Evolutionary conservation across 129 eudicot species (phyloP).

Genomic region (Helianthus tuberosus): DNA sequence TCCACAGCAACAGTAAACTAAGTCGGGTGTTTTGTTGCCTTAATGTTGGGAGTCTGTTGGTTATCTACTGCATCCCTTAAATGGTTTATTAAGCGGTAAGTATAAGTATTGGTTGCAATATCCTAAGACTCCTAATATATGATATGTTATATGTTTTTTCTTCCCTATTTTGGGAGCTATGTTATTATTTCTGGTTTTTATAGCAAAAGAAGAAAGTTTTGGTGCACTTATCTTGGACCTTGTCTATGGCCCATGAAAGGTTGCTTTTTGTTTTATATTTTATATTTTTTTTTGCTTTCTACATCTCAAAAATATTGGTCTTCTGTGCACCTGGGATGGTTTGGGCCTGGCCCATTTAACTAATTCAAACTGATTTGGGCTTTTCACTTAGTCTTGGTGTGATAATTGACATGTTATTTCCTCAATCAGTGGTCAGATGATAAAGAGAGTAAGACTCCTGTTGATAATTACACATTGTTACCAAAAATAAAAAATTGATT

Average conservation of each 20-base stretch:
- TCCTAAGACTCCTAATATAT: conserved; percentile 17
- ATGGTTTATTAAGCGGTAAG: conserved; percentile 31
- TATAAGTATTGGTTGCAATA: conserved; percentile 15
- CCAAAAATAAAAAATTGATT: too few relatives aligned
- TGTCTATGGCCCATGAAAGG: conserved; percentile 17
- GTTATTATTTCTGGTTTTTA: conserved; percentile 25
- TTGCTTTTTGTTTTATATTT: neutral
- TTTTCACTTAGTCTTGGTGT: neutral
- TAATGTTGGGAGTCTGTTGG: conserved; percentile 34
- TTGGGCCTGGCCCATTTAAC: neutral
- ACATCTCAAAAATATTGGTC: neutral
- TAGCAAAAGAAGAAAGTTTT: conserved; percentile 39
- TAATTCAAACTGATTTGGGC: neutral
- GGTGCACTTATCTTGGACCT: conserved; percentile 9
- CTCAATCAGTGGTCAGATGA: too few relatives aligned
- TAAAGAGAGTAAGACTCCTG: too few relatives aligned
- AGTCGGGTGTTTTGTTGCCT: conserved; percentile 37
- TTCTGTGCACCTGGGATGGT: neutral
- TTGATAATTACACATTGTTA: too few relatives aligned
- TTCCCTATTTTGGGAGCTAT: conserved; percentile 11
- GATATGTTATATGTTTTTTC: neutral
- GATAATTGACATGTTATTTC: neutral
- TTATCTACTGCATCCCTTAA: neutral
- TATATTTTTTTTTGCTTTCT: neutral
- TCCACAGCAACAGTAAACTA: conserved; percentile 19